Conservation (phyloP, 2,329 filamentous ascomycete genomes). For the Neopestalotiopsis rosae region DNA sequence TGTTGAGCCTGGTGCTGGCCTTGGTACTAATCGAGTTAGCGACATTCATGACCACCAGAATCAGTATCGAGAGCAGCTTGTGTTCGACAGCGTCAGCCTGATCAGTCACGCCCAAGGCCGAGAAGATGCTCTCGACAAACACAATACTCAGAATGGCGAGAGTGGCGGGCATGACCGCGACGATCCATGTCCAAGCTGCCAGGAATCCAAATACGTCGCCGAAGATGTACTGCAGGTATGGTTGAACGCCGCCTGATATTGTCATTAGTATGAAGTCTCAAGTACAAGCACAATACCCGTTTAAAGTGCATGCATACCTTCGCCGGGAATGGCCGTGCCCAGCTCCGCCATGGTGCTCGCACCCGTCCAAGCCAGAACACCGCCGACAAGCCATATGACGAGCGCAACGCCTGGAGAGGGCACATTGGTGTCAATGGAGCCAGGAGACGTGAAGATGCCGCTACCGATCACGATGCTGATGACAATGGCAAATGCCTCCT, state of each 20-base stretch:
- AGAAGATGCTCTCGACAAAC: slow-evolving; percentile 65
- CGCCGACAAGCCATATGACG: slow-evolving; percentile 65
- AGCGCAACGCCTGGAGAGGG: slow-evolving; percentile 64
- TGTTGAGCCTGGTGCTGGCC: slow-evolving; percentile 59
- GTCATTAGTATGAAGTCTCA: slow-evolving; percentile 14
- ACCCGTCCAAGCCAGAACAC: slow-evolving; percentile 68
- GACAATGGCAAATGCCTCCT: slow-evolving; percentile 58
- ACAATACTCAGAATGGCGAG: slow-evolving; percentile 69
- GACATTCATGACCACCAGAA: slow-evolving; percentile 51
- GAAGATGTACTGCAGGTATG: slow-evolving; percentile 65
- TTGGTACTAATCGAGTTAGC: slow-evolving; percentile 63
- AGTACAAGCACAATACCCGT: not conserved
- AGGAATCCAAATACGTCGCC: slow-evolving; percentile 67
- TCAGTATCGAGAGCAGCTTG: slow-evolving; percentile 56
- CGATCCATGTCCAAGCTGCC: slow-evolving; percentile 69
- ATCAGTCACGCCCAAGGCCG: slow-evolving; percentile 52
- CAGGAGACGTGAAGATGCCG: slow-evolving; percentile 69
- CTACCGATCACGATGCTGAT: slow-evolving; percentile 69
- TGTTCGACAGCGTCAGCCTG: slow-evolving; percentile 48
- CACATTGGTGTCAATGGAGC: slow-evolving; percentile 67
- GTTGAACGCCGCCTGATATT: slow-evolving; percentile 61
- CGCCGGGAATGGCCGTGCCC: slow-evolving; percentile 66
- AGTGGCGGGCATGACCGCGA: slow-evolving; percentile 68
- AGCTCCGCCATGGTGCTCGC: slow-evolving; percentile 67
- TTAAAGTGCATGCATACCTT: slow-evolving; percentile 45